Conservation (phyloP, 768 basidiomycete genomes). For the Porphyrellus cyaneotinctus region DNA sequence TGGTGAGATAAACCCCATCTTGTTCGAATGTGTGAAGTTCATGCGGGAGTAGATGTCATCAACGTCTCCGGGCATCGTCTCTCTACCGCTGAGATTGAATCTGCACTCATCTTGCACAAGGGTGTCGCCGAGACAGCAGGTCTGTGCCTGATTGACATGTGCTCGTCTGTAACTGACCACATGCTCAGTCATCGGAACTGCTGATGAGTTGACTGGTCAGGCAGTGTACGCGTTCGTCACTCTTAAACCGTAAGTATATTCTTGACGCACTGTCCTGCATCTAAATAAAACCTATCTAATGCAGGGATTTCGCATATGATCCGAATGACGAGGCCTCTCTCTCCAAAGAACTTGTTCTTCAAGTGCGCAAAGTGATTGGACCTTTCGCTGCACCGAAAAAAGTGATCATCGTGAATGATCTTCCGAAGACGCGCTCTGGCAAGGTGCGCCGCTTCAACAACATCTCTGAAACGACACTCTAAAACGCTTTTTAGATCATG, state of each 20-base stretch:
- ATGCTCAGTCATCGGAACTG: constrained; percentile 64
- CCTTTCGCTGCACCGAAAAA: constrained; percentile 98
- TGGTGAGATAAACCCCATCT: constrained; percentile 45
- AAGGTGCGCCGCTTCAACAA: constrained; percentile 49
- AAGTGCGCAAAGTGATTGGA: constrained; percentile 96
- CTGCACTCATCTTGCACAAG: constrained; percentile 88
- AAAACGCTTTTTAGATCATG: constrained; percentile 60
- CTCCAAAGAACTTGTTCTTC: constrained; percentile 84
- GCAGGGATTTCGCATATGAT: constrained; percentile 78
- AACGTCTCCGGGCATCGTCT: constrained; percentile 97
- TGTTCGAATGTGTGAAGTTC: not conserved
- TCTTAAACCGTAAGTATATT: constrained; percentile 74
- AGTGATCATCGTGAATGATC: constrained; percentile 74
- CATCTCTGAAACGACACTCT: not conserved
- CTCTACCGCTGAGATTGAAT: constrained; percentile 97
- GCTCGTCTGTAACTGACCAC: constrained; percentile 4
- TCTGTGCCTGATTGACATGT: constrained; percentile 19
- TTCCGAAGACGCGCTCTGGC: constrained; percentile 93
- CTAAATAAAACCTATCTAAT: not conserved
- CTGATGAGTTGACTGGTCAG: constrained; percentile 88
- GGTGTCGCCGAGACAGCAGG: constrained; percentile 95
- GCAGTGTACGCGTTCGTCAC: constrained; percentile 95
- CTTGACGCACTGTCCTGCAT: not conserved
- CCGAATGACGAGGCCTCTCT: constrained; percentile 63
- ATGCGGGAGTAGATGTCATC: constrained; percentile 68